A percentile compares a stretch with the other conserved stretches of the same genome.
phyloP scores from a whole-genome alignment of 148 eudicot species.

The Suaeda aralocaspica region DNA sequence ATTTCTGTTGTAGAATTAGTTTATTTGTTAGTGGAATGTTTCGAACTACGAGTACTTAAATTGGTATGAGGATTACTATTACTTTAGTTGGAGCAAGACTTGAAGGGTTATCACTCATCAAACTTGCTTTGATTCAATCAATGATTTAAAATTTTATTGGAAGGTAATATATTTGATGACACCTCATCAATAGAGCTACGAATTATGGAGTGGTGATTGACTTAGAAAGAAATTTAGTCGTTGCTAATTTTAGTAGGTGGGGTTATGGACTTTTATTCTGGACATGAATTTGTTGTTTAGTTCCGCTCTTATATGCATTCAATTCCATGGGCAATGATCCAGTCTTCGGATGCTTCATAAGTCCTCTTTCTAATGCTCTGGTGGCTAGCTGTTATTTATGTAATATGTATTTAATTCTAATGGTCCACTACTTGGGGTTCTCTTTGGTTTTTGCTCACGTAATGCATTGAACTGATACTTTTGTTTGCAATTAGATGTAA shows the following conservation, averaged over 20 bases:
- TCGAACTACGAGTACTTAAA: not conserved
- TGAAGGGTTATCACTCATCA: not conserved
- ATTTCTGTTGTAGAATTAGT: not conserved
- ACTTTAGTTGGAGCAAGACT: not conserved
- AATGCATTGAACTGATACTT: not conserved
- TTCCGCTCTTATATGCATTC: not conserved
- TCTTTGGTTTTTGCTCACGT: not conserved
- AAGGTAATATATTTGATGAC: not conserved
- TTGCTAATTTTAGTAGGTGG: not conserved
- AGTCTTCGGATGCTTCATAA: not conserved
- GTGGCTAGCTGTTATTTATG: not conserved
- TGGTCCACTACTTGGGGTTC: not conserved
- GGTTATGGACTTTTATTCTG: not conserved
- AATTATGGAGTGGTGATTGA: not conserved
- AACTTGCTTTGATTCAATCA: too few species aligned
- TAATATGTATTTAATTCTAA: not conserved
- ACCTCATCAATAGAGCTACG: not conserved
- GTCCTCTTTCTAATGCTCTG: not conserved
- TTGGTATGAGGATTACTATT: not conserved
- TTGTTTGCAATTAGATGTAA: not conserved
- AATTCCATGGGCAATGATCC: not conserved
- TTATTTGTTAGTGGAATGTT: not conserved
- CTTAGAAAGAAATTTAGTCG: not conserved
- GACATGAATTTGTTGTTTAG: not conserved
- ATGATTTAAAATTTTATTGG: not conserved